phyloP scores from a whole-genome alignment of 306 rosid genomes.

The Pyrus communis region DNA sequence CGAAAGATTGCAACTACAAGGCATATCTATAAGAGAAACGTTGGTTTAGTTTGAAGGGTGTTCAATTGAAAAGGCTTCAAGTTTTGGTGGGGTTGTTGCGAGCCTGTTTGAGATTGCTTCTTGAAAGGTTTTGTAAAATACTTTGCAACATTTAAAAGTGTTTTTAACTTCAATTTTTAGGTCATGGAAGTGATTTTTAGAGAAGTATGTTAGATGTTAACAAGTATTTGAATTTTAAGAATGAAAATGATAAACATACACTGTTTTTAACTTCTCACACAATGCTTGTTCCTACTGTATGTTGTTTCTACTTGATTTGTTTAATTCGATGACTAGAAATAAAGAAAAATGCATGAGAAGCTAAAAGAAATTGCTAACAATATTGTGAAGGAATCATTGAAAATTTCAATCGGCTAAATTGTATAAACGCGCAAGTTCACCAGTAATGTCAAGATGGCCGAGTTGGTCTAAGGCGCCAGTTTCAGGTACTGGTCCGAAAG shows the following conservation, averaged over 20 bases:
- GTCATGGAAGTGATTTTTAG: background rate
- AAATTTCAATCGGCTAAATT: too few species aligned
- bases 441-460: slow-evolving; percentile 53
- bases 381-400: too few species aligned
- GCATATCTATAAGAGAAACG: background rate
- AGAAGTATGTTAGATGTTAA: too few species aligned
- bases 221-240: background rate
- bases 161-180: background rate
- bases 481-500: slow-evolving; percentile 85
- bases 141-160: background rate
- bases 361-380: too few species aligned
- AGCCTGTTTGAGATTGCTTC: background rate
- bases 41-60: background rate
- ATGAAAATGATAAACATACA: background rate
- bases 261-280: rapidly evolving
- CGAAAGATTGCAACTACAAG: background rate
- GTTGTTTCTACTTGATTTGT: background rate
- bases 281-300: rapidly evolving
- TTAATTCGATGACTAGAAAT: too few species aligned
- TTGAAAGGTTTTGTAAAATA: too few species aligned
- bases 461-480: slow-evolving; percentile 80
- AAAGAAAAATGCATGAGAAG: background rate
- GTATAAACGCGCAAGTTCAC: rapidly evolving
- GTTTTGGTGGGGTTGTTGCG: background rate
- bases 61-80: background rate